Evolutionary conservation across 306 rosid genomes (phyloP).

Genomic region (Mimosa pudica): DNA sequence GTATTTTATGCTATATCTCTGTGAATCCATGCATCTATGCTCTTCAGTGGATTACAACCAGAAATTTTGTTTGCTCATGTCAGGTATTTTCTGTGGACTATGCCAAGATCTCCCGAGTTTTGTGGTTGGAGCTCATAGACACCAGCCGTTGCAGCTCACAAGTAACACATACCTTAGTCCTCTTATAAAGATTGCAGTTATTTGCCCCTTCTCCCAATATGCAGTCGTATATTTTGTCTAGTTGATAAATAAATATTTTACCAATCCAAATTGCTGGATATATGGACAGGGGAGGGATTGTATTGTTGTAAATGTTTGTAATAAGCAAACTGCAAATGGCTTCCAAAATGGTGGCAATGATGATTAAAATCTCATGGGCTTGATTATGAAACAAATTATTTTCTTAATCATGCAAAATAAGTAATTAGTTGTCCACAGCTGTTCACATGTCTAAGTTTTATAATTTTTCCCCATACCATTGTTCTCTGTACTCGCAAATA

Average conservation of each 20-base stretch:
- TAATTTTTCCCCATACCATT: not conserved
- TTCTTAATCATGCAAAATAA: not conserved
- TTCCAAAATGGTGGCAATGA: not conserved
- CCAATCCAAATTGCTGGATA: conserved; percentile 30
- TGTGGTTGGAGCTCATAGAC: conserved; percentile 20
- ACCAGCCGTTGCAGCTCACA: conserved; percentile 25
- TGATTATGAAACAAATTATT: conserved; percentile 2
- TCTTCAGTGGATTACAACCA: conserved; percentile 23
- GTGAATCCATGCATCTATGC: not conserved
- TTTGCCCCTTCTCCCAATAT: not conserved
- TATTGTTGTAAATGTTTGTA: conserved; percentile 2
- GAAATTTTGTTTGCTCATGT: conserved; percentile 18
- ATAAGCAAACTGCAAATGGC: not conserved
- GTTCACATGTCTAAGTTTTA: conserved; percentile 8
- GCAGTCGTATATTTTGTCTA: conserved; percentile 2
- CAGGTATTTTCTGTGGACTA: conserved; percentile 16
- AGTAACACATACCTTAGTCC: conserved; percentile 28
- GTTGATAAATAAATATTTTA: not conserved
- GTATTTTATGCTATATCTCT: too few relatives aligned
- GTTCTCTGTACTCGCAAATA: not conserved
- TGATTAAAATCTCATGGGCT: not conserved
- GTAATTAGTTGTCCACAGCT: not conserved
- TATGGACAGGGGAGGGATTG: conserved; percentile 12
- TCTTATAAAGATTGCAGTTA: conserved; percentile 15
- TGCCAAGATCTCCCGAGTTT: conserved; percentile 19